These are phyloP conservation scores for Epichloe glyceriae DNA, from an alignment of 2,329 filamentous ascomycete species.

Conservation along the genomic window DNA sequence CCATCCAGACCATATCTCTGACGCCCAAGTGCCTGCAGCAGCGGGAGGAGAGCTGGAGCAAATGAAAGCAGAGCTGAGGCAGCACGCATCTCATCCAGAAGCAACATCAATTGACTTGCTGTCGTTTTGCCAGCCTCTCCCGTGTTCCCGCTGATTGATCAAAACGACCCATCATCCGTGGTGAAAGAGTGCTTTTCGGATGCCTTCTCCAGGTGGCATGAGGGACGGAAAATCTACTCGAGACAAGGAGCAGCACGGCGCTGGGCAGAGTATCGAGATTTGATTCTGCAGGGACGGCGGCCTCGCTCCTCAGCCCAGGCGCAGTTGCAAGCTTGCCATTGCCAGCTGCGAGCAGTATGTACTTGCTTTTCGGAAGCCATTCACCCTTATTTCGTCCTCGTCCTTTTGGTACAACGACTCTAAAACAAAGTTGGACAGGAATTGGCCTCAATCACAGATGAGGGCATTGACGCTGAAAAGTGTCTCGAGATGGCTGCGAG, in stretches of 20 bases:
- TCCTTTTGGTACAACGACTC: background rate
- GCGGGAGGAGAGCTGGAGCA: conserved; percentile 45
- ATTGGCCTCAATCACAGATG: conserved; percentile 44
- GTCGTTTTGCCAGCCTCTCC: too few relatives aligned
- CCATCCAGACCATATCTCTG: background rate
- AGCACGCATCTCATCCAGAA: conserved; percentile 28
- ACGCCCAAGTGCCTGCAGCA: conserved; percentile 32
- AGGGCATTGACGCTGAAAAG: conserved; percentile 41
- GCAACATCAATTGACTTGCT: background rate
- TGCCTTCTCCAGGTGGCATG: conserved; percentile 47
- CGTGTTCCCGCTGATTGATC: too few relatives aligned
- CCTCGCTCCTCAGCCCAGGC: conserved; percentile 33
- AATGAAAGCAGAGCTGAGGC: conserved; percentile 47
- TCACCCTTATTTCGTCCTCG: background rate
- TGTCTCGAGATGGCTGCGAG: conserved; percentile 45
- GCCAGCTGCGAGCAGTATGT: conserved; percentile 43
- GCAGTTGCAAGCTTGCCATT: conserved; percentile 40
- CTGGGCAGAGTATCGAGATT: conserved; percentile 43
- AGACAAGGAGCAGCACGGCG: conserved; percentile 46
- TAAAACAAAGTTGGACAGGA: conserved; percentile 32
- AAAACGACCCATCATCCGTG: background rate
- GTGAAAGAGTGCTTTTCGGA: conserved; percentile 42
- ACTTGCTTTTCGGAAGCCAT: background rate
- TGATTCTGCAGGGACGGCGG: conserved; percentile 38
- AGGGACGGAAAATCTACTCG: conserved; percentile 51